Evolutionary conservation across 306 rosid genomes (phyloP).

Genomic region (Vigna angularis): DNA sequence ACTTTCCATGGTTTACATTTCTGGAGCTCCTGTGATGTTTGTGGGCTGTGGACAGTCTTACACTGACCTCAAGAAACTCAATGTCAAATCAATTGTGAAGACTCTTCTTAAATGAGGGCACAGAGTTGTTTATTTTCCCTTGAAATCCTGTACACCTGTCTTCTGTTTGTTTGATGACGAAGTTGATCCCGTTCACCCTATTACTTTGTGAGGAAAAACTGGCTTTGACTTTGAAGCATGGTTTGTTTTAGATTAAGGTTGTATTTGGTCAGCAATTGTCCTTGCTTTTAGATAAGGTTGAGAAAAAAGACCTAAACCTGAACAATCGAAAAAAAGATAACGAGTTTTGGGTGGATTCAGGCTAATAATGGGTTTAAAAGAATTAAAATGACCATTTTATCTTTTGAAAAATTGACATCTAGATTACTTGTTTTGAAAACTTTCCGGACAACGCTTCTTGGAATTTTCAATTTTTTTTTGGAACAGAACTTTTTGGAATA

Average conservation of each 20-base stretch:
- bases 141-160: slow-evolving; percentile 33
- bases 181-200: slow-evolving; percentile 31
- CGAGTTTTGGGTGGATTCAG: too few species aligned
- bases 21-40: slow-evolving; percentile 93
- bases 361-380: too few species aligned
- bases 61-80: slow-evolving; percentile 89
- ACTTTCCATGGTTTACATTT: slow-evolving; percentile 88
- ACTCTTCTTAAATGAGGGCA: slow-evolving; percentile 72
- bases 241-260: slow-evolving; percentile 7
- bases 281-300: background rate
- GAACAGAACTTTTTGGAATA: too few species aligned
- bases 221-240: slow-evolving; percentile 42
- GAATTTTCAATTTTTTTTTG: too few species aligned
- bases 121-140: background rate
- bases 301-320: too few species aligned
- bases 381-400: too few species aligned
- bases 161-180: slow-evolving; percentile 42
- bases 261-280: background rate
- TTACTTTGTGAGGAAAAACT: slow-evolving; percentile 17
- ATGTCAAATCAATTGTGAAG: slow-evolving; percentile 80
- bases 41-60: slow-evolving; percentile 93
- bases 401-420: too few species aligned
- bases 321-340: too few species aligned
- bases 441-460: too few species aligned
- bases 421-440: too few species aligned